These are phyloP conservation scores for Boletus vinaceobasis DNA, from an alignment of 768 basidiomycete species.

Conservation along the genomic window DNA sequence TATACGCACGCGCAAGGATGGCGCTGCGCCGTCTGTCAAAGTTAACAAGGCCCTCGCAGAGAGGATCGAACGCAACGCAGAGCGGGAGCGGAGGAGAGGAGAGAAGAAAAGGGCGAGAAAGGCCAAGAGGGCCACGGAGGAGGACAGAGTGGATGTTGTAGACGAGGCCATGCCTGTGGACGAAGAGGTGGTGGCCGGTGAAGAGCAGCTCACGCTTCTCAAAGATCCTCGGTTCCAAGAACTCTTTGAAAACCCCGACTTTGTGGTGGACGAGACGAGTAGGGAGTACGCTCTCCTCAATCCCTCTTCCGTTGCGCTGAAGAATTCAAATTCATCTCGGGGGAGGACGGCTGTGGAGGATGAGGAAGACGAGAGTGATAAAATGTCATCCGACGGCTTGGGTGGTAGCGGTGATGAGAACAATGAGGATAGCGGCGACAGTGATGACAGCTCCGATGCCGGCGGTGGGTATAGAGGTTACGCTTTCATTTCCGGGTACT, in stretches of 20 bases:
- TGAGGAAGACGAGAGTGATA: constrained; percentile 86
- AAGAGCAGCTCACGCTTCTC: constrained; percentile 49
- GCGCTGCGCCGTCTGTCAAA: constrained; percentile 24
- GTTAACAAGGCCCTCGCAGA: constrained; percentile 84
- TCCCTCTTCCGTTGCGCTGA: constrained; percentile 72
- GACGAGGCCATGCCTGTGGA: constrained; percentile 35
- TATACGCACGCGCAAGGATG: constrained; percentile 76
- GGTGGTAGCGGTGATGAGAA: constrained; percentile 41
- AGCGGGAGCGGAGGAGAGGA: constrained; percentile 52
- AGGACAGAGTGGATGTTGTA: constrained; percentile 31
- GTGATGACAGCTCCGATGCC: constrained; percentile 53
- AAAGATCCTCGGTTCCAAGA: constrained; percentile 86
- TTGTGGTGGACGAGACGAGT: constrained; percentile 83
- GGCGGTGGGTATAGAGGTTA: constrained; percentile 40
- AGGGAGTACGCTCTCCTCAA: constrained; percentile 92
- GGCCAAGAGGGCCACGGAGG: constrained; percentile 36
- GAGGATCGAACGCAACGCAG: constrained; percentile 56
- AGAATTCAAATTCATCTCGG: constrained; percentile 35
- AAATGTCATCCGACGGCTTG: constrained; percentile 55
- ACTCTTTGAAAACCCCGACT: constrained; percentile 89
- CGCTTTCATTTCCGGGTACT: constrained; percentile 13
- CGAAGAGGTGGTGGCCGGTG: constrained; percentile 17
- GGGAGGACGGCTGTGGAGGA: constrained; percentile 81
- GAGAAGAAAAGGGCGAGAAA: constrained; percentile 52
- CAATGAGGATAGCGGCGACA: constrained; percentile 42